These are phyloP conservation scores for Reutealis trisperma DNA, from an alignment of 345 rosid genomes.

Conservation along the genomic window DNA sequence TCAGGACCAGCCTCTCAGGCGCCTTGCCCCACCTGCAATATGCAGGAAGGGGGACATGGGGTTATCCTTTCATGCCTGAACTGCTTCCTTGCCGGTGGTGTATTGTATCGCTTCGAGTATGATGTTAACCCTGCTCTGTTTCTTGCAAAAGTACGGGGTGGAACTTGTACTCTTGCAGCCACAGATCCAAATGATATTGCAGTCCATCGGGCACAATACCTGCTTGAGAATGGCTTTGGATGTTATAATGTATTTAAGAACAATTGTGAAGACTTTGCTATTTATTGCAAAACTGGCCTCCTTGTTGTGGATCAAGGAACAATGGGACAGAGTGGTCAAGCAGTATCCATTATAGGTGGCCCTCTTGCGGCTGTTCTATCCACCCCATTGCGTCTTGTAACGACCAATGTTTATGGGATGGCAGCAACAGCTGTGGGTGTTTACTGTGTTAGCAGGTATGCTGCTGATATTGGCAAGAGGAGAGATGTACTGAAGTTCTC, in stretches of 20 bases:
- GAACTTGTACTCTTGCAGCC: conserved; percentile 86
- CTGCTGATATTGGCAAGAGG: conserved; percentile 86
- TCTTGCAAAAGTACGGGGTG: conserved; percentile 84
- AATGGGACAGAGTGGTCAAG: conserved; percentile 88
- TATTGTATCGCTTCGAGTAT: conserved; percentile 76
- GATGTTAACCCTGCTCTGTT: conserved; percentile 74
- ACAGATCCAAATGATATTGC: conserved; percentile 52
- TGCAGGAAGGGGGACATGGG: conserved; percentile 55
- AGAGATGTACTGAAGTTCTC: conserved; percentile 68
- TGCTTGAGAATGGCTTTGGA: conserved; percentile 85
- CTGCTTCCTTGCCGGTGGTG: conserved; percentile 88
- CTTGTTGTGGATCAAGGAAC: conserved; percentile 57
- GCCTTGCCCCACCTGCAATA: conserved; percentile 67
- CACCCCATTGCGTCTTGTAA: conserved; percentile 64
- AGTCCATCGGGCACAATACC: conserved; percentile 68
- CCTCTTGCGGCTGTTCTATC: conserved; percentile 81
- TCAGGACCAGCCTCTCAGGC: conserved; percentile 59
- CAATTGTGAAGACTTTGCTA: conserved; percentile 81
- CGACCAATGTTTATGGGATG: conserved; percentile 82
- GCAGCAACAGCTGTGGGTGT: conserved; percentile 76
- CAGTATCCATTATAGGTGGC: conserved; percentile 70
- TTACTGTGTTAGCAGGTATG: conserved; percentile 78
- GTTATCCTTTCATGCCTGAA: conserved; percentile 78
- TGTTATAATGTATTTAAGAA: conserved; percentile 79
- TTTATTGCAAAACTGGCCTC: conserved; percentile 82